Evolutionary conservation across 2,329 filamentous ascomycete species (phyloP).

Genomic region (Hymenoscyphus linearis): DNA sequence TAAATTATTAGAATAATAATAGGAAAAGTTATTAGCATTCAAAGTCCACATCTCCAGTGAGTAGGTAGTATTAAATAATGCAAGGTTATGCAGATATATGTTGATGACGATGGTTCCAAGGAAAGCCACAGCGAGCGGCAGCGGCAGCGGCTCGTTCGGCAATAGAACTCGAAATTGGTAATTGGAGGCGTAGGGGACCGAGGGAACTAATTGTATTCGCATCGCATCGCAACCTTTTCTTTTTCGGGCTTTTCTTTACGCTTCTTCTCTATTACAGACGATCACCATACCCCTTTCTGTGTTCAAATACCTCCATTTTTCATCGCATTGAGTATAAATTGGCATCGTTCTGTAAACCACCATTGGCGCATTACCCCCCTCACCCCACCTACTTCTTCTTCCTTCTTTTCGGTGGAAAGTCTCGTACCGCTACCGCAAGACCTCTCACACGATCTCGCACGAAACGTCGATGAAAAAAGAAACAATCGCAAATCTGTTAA

Average conservation of each 20-base stretch:
- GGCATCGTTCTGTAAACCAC: neutral
- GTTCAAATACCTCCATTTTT: neutral
- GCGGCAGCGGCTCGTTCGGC: neutral
- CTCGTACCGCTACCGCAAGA: neutral
- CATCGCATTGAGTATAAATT: neutral
- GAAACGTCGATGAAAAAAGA: slow-evolving; percentile 4
- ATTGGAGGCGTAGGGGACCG: no score
- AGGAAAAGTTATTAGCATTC: no score
- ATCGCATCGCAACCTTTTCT: neutral
- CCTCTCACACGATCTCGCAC: neutral
- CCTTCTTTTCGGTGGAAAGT: neutral
- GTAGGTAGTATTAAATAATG: neutral
- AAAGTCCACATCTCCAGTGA: no score
- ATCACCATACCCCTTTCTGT: neutral
- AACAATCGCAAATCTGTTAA: neutral
- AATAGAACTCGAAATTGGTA: neutral
- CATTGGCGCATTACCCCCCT: neutral
- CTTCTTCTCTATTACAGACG: neutral
- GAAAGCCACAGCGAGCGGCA: neutral
- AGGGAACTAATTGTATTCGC: no score
- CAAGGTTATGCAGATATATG: neutral
- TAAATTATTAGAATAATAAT: no score
- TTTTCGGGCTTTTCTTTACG: neutral
- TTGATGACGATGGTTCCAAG: neutral
- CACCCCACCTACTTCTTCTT: neutral